Percentiles rank a stretch among this genome's conserved stretches.
These are phyloP conservation scores for Solanum piurae DNA, from an alignment of 257 asterid genomes.

Conservation along the genomic window DNA sequence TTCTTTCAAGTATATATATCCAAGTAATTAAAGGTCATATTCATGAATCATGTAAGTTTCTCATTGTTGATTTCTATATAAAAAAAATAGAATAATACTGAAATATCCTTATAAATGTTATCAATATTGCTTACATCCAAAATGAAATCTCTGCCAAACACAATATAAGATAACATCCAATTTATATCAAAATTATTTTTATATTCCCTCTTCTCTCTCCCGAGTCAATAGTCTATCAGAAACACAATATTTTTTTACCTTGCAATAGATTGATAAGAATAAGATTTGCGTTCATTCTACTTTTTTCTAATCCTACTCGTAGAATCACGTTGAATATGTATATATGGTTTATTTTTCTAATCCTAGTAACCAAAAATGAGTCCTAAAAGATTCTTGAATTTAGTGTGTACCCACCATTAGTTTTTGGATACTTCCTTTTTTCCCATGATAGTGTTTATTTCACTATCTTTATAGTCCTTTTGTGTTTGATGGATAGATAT, in stretches of 20 bases:
- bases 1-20: not conserved
- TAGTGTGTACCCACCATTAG: not conserved
- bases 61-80: not conserved
- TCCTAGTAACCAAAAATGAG: not conserved
- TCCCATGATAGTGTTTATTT: not conserved
- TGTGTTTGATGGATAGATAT: not conserved
- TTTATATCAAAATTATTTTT: not conserved
- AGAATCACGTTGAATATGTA: not conserved
- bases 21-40: not conserved
- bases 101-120: not conserved
- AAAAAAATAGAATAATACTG: not conserved
- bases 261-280: no score
- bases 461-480: not conserved
- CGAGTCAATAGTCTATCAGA: not conserved
- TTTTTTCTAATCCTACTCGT: not conserved
- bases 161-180: not conserved
- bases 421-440: not conserved
- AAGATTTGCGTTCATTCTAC: fast-evolving
- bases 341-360: not conserved
- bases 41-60: not conserved
- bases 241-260: not conserved
- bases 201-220: not conserved
- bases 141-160: not conserved
- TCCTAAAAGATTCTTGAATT: not conserved
- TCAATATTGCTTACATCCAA: not conserved